phyloP scores from a whole-genome alignment of 2,329 filamentous ascomycete genomes.

The Fusarium praegraminearum region DNA sequence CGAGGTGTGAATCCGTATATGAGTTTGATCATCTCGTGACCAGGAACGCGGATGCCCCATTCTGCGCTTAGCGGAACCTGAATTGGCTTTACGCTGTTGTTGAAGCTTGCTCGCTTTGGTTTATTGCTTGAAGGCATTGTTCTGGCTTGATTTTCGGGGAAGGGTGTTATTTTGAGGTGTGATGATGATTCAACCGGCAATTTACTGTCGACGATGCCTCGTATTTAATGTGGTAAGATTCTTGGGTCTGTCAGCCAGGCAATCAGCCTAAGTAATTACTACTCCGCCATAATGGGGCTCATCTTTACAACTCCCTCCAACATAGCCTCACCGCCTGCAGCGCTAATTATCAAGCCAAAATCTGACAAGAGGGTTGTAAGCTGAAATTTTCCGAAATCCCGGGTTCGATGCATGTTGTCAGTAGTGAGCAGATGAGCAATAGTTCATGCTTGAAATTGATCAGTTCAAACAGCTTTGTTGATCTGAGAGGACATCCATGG shows the following conservation, averaged over 20 bases:
- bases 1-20: conserved; percentile 14
- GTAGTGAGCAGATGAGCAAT: not conserved
- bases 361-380: not conserved
- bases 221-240: not conserved
- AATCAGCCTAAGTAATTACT: not conserved
- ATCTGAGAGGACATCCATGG: not conserved
- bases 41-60: conserved; percentile 23
- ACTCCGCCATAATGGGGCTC: conserved; percentile 1
- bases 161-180: accelerated
- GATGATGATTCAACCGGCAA: accelerated
- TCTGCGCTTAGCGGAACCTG: not conserved
- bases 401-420: accelerated
- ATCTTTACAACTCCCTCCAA: not conserved
- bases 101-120: not conserved
- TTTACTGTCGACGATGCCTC: not conserved
- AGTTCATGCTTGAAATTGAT: not conserved
- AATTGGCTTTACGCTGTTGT: not conserved
- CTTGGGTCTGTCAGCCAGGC: conserved; percentile 3
- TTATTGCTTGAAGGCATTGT: not conserved
- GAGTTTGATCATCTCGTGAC: conserved; percentile 29
- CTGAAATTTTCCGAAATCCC: no score
- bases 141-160: not conserved
- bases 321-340: not conserved
- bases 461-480: accelerated
- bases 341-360: not conserved